Evolutionary conservation across 2,329 filamentous ascomycete species (phyloP).

Genomic region (Emydomyces testavorans): DNA sequence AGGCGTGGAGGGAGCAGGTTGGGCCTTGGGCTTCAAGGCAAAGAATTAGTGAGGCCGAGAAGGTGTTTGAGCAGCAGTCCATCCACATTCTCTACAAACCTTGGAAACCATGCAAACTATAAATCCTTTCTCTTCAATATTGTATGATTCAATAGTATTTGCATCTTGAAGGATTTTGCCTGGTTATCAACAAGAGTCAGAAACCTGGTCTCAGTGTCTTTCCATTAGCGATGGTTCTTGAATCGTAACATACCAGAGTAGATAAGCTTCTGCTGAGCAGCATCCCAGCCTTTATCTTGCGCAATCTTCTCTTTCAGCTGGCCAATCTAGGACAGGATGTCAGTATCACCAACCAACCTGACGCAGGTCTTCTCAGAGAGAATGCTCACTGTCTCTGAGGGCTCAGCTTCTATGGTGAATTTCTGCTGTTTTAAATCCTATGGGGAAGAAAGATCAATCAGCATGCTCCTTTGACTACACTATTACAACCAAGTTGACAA

Average conservation of each 20-base stretch:
- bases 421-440: slow-evolving; percentile 98
- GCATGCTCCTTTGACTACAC: background rate
- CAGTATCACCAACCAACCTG: slow-evolving; percentile 3
- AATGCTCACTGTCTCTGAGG: slow-evolving; percentile 68
- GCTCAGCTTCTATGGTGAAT: slow-evolving; percentile 91
- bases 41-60: slow-evolving; percentile 5
- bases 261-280: slow-evolving; percentile 85
- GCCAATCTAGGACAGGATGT: slow-evolving; percentile 52
- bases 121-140: slow-evolving; percentile 98
- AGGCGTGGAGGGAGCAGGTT: slow-evolving; percentile 26
- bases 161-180: slow-evolving; percentile 98
- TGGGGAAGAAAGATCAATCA: background rate
- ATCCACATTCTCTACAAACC: slow-evolving; percentile 42
- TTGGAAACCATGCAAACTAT: slow-evolving; percentile 98
- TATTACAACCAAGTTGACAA: background rate
- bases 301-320: slow-evolving; percentile 87
- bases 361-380: background rate
- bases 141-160: slow-evolving; percentile 91
- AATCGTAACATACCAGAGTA: slow-evolving; percentile 66
- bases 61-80: background rate
- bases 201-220: background rate
- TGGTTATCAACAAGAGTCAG: slow-evolving; percentile 31
- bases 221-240: background rate
- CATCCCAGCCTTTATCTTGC: slow-evolving; percentile 87
- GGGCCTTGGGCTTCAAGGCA: slow-evolving; percentile 43